phyloP scores from a whole-genome alignment of 306 rosid species.

The Dryas drummondii region DNA sequence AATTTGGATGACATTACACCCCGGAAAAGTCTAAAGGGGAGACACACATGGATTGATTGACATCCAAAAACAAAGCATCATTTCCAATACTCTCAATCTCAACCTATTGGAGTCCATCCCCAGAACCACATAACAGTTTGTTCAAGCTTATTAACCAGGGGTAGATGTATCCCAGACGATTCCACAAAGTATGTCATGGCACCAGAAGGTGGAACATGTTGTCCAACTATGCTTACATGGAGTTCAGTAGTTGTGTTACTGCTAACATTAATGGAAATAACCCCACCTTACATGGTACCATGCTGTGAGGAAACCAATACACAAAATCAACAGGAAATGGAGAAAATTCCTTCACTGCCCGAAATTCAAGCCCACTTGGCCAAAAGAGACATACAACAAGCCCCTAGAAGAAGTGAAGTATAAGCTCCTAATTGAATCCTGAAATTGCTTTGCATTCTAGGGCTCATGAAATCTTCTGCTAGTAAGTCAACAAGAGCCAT shows the following conservation, averaged over 20 bases:
- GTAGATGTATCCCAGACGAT: not conserved
- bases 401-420: constrained; percentile 61
- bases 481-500: constrained; percentile 74
- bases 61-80: constrained; percentile 15
- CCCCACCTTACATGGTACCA: not conserved
- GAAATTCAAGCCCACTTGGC: constrained; percentile 64
- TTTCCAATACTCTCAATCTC: not conserved
- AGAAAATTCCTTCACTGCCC: not conserved
- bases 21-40: not conserved
- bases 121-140: no score
- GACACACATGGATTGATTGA: not conserved
- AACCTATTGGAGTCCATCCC: no score
- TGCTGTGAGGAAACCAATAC: no score
- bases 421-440: constrained; percentile 53
- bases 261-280: not conserved
- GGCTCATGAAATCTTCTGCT: constrained; percentile 76
- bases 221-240: not conserved
- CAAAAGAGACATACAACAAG: constrained; percentile 63
- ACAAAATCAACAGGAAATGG: no score
- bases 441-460: constrained; percentile 47
- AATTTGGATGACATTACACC: not conserved
- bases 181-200: not conserved
- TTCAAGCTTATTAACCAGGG: not conserved
- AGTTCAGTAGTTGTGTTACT: not conserved
- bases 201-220: not conserved